Percentiles rank a stretch among this genome's conserved stretches.
Evolutionary conservation across 306 rosid species (phyloP).

Genomic region (Astragalus glycyphyllos): DNA sequence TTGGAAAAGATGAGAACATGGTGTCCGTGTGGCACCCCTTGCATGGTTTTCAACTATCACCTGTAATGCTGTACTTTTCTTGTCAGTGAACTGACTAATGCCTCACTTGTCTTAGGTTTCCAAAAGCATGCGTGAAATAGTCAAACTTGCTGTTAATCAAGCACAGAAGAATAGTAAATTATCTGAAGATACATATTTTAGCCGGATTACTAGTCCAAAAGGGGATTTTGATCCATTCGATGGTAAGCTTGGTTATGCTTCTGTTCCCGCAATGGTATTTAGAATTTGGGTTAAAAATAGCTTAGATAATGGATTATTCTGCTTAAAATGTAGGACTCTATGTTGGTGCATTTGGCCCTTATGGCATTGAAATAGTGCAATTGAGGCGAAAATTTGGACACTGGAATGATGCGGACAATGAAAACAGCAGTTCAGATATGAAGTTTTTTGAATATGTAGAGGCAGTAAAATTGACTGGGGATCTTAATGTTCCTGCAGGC

Average conservation of each 20-base stretch:
- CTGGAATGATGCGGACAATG: constrained; percentile 69
- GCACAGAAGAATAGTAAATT: constrained; percentile 81
- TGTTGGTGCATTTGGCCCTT: constrained; percentile 96
- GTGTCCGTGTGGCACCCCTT: constrained; percentile 14
- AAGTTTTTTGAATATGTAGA: constrained; percentile 96
- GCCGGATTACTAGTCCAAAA: constrained; percentile 64
- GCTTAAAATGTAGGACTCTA: constrained; percentile 75
- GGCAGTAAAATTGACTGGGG: constrained; percentile 98
- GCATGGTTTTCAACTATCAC: background rate
- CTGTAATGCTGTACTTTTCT: constrained; percentile 27
- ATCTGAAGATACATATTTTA: constrained; percentile 75
- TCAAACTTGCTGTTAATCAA: constrained; percentile 86
- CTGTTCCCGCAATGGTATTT: constrained; percentile 19
- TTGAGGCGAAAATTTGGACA: constrained; percentile 89
- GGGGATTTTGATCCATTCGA: constrained; percentile 91
- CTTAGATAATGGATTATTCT: constrained; percentile 36
- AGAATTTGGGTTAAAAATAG: constrained; percentile 9
- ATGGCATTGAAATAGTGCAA: constrained; percentile 91
- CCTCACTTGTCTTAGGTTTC: constrained; percentile 62
- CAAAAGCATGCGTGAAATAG: constrained; percentile 81
- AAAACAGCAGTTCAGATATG: constrained; percentile 62
- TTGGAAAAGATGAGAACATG: background rate
- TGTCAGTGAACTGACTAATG: constrained; percentile 37
- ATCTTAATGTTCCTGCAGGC: constrained; percentile 98
- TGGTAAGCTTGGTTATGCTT: constrained; percentile 56